Evolutionary conservation across 1,284 basidiomycete genomes (phyloP), one percentile per base, ranked within the genome.

Genomic region (Tremellales sp.): DNA sequence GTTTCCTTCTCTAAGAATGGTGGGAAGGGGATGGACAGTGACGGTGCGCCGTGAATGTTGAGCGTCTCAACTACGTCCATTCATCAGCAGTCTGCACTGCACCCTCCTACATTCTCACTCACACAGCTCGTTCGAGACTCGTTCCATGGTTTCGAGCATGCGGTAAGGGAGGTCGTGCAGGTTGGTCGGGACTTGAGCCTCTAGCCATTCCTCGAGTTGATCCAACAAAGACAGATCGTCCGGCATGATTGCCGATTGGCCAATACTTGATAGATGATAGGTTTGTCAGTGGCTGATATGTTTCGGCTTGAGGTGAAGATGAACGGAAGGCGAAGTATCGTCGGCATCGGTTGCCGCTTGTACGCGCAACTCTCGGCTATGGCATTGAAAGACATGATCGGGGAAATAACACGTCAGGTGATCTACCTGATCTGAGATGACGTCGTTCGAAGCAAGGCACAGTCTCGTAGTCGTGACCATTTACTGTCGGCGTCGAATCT

Each of bases 131-230:
- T 67, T 66, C 13, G 58, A 64, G 22, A 73, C 54, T 13, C 69
- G 57, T 52, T 74, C 70, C 36, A 72, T 62, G 1, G 68, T 70
- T 49, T 72, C 72, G 15, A 71, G 52, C 62, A 73, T 62, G 58
- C 66, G 61, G 37, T 56, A 57, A 7, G 72, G 70, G 17, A 74
- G 59, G 35, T 72, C 70, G 40, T 67, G 61, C 21, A 74, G 51
- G 54, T 74, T 70, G 22, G 52, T 40, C 4, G 72, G 70, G 26
- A 74, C 63, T 54, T 72, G 69, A 1, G 60, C 58, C 50, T 72
- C 65, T 33, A 73, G 57, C 67, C 72, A 72, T 46, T 69, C 61
- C 55, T 73, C 70, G 48, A 74, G 61, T 52, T 73, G 65, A 56
- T 71, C 69, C 41, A 72, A 65, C 45, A 74, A 53, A 2, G 57